phyloP scores from a whole-genome alignment of 2,329 filamentous ascomycete species.

The Talaromyces sp. region DNA sequence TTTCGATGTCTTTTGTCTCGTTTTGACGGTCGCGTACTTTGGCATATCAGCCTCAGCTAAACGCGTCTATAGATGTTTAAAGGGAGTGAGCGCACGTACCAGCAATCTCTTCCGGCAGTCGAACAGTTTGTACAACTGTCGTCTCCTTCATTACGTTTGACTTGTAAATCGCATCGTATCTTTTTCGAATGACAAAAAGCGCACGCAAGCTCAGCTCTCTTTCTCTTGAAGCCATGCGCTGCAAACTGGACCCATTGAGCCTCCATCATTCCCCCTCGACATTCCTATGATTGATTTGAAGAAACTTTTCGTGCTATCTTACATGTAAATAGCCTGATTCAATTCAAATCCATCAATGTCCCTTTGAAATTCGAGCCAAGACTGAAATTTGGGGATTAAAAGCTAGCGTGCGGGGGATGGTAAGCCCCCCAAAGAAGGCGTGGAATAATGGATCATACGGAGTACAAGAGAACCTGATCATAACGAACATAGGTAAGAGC shows the following conservation, averaged over 20 bases:
- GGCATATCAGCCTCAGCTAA: not conserved
- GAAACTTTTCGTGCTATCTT: not conserved
- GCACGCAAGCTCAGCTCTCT: conserved; percentile 7
- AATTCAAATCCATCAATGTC: not conserved
- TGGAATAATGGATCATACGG: not conserved
- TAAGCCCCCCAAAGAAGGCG: not conserved
- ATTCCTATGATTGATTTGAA: not conserved
- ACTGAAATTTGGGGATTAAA: not conserved
- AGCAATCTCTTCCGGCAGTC: not conserved
- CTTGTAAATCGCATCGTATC: conserved; percentile 4
- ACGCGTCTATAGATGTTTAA: no score
- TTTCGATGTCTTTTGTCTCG: not conserved
- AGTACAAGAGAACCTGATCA: not conserved
- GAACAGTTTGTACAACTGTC: not conserved
- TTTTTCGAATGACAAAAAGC: conserved; percentile 7
- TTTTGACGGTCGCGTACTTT: not conserved
- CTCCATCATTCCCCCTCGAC: not conserved
- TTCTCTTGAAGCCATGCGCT: conserved; percentile 3
- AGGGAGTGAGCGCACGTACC: not conserved
- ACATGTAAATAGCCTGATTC: not conserved
- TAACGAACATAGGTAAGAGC: no score
- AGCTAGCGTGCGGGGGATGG: not conserved
- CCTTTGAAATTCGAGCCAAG: not conserved
- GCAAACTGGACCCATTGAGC: conserved; percentile 6
- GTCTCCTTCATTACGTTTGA: not conserved